Conservation (phyloP, 176 grass and related monocot genomes). For the Cenchrus fungigraminus region DNA sequence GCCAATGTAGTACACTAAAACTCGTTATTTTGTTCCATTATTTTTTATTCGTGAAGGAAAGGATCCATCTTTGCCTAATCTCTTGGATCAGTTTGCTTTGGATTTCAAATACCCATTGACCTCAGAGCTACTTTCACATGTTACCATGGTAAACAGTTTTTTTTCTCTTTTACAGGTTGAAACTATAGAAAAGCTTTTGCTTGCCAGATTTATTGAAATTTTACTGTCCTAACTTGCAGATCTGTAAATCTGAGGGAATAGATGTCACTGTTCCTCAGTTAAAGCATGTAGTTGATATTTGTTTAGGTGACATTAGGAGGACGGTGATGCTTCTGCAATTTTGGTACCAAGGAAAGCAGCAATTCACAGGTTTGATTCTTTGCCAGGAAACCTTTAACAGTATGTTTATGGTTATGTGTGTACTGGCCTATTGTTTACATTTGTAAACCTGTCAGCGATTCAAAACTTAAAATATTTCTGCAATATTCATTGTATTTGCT, state of each 20-base stretch:
- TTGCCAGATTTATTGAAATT: slow-evolving; percentile 29
- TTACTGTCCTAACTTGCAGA: slow-evolving; percentile 57
- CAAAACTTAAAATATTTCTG: not conserved
- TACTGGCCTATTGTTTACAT: not conserved
- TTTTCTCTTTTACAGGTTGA: slow-evolving; percentile 17
- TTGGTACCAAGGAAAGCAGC: slow-evolving; percentile 81
- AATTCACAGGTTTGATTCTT: slow-evolving; percentile 53
- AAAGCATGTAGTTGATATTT: slow-evolving; percentile 64
- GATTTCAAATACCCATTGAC: slow-evolving; percentile 77
- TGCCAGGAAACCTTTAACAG: not conserved
- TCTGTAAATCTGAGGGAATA: slow-evolving; percentile 76
- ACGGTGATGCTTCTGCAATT: slow-evolving; percentile 84
- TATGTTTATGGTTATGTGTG: not conserved
- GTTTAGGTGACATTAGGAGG: slow-evolving; percentile 84
- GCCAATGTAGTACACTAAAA: slow-evolving; percentile 26
- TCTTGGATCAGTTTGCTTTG: slow-evolving; percentile 71
- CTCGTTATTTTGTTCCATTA: slow-evolving; percentile 30
- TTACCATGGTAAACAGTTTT: slow-evolving; percentile 61
- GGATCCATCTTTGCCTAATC: slow-evolving; percentile 76
- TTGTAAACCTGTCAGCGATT: too few species aligned
- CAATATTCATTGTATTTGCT: not conserved
- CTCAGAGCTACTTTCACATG: slow-evolving; percentile 78
- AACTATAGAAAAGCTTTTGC: not conserved
- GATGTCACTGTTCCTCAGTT: slow-evolving; percentile 57
- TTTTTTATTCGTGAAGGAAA: slow-evolving; percentile 55